Evolutionary conservation across 78 protist genomes (phyloP).

Genomic region (Speleostelium caveatum): DNA sequence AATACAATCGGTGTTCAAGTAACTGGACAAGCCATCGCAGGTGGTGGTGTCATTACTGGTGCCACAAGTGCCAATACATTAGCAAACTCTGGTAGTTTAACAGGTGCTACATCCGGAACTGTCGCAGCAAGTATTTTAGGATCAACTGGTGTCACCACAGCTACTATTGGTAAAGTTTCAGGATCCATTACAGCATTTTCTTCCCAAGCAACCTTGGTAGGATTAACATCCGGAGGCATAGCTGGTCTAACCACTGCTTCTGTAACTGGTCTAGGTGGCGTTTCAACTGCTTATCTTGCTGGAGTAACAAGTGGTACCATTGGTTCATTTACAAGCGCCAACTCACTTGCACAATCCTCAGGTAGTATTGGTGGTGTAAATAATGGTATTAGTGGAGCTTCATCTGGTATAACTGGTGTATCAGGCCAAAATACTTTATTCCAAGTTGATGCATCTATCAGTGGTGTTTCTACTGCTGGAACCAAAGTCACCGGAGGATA

Average conservation of each 20-base stretch:
- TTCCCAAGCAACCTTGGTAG: neutral
- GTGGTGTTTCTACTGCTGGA: neutral
- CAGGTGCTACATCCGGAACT: neutral
- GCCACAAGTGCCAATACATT: neutral
- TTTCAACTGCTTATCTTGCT: neutral
- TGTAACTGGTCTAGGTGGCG: neutral
- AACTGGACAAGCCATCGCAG: neutral
- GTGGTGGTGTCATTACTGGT: neutral
- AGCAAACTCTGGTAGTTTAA: neutral
- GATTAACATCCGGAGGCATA: neutral
- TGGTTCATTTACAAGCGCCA: neutral
- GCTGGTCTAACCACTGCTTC: neutral
- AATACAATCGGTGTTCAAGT: too few species aligned
- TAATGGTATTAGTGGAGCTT: neutral
- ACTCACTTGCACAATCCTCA: neutral
- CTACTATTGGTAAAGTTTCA: neutral
- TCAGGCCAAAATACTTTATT: neutral
- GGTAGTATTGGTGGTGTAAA: neutral
- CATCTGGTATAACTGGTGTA: neutral
- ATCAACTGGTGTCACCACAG: neutral
- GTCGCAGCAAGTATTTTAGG: neutral
- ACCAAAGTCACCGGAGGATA: neutral
- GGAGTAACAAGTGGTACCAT: neutral
- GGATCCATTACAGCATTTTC: neutral
- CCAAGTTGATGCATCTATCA: neutral